Conservation (phyloP, 305 asterid species). For the Fraxinus albicans region DNA sequence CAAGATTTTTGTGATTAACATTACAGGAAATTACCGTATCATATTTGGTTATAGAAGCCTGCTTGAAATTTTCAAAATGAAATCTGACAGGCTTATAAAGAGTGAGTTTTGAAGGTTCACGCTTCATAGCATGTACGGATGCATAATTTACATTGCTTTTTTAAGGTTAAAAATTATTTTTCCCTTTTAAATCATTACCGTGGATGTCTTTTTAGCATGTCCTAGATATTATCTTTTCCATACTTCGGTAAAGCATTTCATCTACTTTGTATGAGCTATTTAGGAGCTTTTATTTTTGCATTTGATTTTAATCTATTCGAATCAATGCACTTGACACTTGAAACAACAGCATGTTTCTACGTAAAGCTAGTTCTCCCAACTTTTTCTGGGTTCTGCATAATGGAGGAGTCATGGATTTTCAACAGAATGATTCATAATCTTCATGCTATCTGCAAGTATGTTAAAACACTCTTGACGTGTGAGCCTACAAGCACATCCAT, state of each 20-base stretch:
- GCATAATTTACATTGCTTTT: too few species aligned
- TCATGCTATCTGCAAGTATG: slow-evolving; percentile 53
- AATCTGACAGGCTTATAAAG: not conserved
- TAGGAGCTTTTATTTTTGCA: not conserved
- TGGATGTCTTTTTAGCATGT: too few species aligned
- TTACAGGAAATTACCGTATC: not conserved
- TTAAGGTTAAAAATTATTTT: too few species aligned
- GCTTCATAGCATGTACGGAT: not conserved
- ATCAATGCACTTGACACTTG: not conserved
- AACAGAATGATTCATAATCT: slow-evolving; percentile 48
- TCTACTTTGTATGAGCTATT: not conserved
- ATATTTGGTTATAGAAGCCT: too few species aligned
- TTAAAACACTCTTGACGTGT: not conserved
- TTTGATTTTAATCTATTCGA: not conserved
- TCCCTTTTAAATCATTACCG: too few species aligned
- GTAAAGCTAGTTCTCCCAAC: too few species aligned
- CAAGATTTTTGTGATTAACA: not conserved
- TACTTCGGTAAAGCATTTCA: not conserved
- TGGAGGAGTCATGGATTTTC: slow-evolving; percentile 47
- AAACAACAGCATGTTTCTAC: slow-evolving; percentile 1
- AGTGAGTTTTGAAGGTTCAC: not conserved
- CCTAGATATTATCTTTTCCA: not conserved
- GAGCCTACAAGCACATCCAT: not conserved
- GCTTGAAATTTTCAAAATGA: not conserved
- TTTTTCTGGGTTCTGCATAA: slow-evolving; percentile 13